Evolutionary conservation across 306 rosid species (phyloP), one percentile per base, ranked within the genome.

Genomic region (Dicorynia guianensis): DNA sequence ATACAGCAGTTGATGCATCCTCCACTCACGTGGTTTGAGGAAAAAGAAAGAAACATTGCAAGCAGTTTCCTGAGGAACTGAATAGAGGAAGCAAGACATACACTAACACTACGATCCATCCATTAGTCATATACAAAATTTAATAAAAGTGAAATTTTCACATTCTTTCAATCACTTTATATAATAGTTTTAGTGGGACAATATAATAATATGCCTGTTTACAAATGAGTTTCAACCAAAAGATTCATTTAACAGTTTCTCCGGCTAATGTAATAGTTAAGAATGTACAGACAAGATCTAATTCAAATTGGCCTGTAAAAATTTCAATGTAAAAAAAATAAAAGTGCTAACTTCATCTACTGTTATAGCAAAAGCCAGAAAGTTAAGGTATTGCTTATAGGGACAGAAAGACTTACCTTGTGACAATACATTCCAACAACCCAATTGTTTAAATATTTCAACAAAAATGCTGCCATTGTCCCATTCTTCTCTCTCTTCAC

Each of bases 401-500:
- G 15, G 49, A 72, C 56, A 42, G 59, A 54, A 72, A 53, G 63
- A 75, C 83, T 47, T 83, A 93, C 99, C 99, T 86, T 92, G 87
- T 92, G 97, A 83, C 99, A 95, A 43, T 95, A 92, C 74, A 95
- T 87, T 49, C 88, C 67, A 72, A 95, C 99, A 76, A 95, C 96
- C 99, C 99, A 95, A 53, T 75, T 86, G 72, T 95, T 95, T 44
- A 87, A 5, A 70, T 85, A 67, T 84, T 86, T 93, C 53, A 95
- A 89, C 61, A 95, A 58, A 86, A 86, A 86, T 39, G 99, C 86
- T 89, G 81, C 85, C 72, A 87, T 4, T 13, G 13, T 63, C 82
- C 99, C 99, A 49, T 92, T 92, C 92, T 82, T 95, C 89, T 95
- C 99, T 78, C 99, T 82, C 90, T 87, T 92, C 87, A 92, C 99